Evolutionary conservation across 495 filamentous ascomycete species (phyloP), one percentile per base, ranked within the genome.

Genomic region (Hyaloscypha hepaticicola): DNA sequence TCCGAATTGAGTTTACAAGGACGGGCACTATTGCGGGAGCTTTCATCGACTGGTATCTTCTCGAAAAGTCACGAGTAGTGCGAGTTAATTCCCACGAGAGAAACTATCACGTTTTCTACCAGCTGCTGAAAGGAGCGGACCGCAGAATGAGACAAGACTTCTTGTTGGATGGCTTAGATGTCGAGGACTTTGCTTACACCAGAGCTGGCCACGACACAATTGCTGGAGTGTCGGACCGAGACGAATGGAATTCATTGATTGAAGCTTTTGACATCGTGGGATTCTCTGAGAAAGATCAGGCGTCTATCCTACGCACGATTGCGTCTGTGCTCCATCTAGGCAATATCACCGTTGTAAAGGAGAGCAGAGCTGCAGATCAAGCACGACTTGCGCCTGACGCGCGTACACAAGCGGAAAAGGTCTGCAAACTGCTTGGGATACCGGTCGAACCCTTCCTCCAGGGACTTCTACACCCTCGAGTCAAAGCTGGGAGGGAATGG

Each of bases 41-140:
- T 27, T 97, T 89, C 77, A 97, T 99, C 53, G 93, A 99, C 74
- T 99, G 96, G 96, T 98, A 98, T 76, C 82, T 99, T 0, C 76
- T 99, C 12, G 96, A 99, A 71, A 99, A 99, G 72, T 98, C 95
- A 2, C 84, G 96, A 55, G 96, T 99, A 7, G 93, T 98, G 22
- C 89, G 88, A 49, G 85, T 96, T 29, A 96, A 92, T 71, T 68
- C 85, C 2, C 87, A 89, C 53, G 96, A 99, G 73, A 83, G 96
- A 26, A 99, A 97, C 69, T 99, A 99, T 72, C 96, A 99, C 73
- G 82, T 99, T 28, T 99, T 99, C 75, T 99, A 99, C 72, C 96
- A 99, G 75, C 82, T 99, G 14, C 76, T 99, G 2, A 87, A 87
- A 60, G 96, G 96, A 33, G 92, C 94, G 1, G 88, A 93, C 67